Conservation (phyloP, 768 basidiomycete species). For the Tephrocybe sp. region DNA sequence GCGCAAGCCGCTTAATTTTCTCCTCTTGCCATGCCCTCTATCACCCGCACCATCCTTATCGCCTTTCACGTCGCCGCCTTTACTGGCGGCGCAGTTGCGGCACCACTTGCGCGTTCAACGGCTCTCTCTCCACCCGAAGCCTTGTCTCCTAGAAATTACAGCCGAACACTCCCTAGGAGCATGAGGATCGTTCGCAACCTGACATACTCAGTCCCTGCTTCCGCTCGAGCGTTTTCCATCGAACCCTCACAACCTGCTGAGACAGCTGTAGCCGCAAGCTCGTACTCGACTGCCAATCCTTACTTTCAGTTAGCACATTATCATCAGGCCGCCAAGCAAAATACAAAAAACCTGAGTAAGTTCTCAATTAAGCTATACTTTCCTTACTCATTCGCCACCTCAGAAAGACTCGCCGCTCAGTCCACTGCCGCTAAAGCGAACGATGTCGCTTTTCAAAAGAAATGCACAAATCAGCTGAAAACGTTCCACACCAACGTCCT, state of each 20-base stretch:
- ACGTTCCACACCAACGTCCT: constrained; percentile 32
- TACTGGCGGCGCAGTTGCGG: constrained; percentile 30
- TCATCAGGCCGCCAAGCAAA: constrained; percentile 10
- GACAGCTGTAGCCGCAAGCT: background rate
- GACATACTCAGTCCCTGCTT: background rate
- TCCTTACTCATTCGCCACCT: constrained; percentile 3
- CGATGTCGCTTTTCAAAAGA: constrained; percentile 36
- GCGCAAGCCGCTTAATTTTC: constrained; percentile 30
- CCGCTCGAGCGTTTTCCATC: background rate
- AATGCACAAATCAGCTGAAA: constrained; percentile 34
- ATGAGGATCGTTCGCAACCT: constrained; percentile 14
- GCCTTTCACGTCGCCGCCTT: constrained; percentile 41
- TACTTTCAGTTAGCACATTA: constrained; percentile 8
- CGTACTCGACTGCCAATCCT: constrained; percentile 1
- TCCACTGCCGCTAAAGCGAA: constrained; percentile 25
- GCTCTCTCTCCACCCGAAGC: constrained; percentile 19
- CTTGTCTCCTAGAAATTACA: constrained; percentile 15
- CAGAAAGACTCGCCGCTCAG: constrained; percentile 34
- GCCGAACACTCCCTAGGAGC: constrained; percentile 1
- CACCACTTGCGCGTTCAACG: constrained; percentile 34
- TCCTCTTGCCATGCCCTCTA: constrained; percentile 27
- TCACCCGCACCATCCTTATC: constrained; percentile 38
- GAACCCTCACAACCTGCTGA: background rate
- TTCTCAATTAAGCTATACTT: background rate
- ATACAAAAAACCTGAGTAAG: constrained; percentile 31